Evolutionary conservation across 345 rosid species (phyloP), one percentile per base, ranked within the genome.

Genomic region (Clarkia xantiana): DNA sequence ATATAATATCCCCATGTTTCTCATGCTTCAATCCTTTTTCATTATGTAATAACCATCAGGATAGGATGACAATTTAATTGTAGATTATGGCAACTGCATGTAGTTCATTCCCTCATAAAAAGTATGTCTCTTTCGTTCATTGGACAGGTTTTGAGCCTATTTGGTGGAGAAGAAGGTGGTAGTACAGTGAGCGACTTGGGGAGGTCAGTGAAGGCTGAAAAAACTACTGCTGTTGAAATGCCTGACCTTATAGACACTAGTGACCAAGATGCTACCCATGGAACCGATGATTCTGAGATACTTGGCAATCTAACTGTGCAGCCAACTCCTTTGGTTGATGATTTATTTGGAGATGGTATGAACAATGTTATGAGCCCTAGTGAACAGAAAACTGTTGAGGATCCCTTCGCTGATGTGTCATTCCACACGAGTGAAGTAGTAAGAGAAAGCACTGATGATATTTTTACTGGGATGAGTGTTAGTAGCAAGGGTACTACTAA

Each of bases 371-470:
- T 49, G 48, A 67, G 69, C 57, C 51, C 50, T 55, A 67, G 53
- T 3, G 71, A 79, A 44, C 68, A 51, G 58, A 71, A 78, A 62
- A 64, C 55, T 51, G 83, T 72, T 34, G 86, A 82, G 25, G 95
- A 82, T 48, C 96, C 94, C 39, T 87, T 91, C 72, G 87, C 84
- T 47, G 95, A 73, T 61, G 95, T 91, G 49, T 82, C 86, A 46
- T 91, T 91, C 70, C 90, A 76, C 66, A 48, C 73, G 11, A 14
- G 18, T 18, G 80, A 78, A 20, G 70, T 60, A 61, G 71, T 49
- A 60, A 65, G 65, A 63, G 80, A 68, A 45, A 68, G 8, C 19
- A 47, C 49, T 18, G 78, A 77, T 17, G 87, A 80, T 63, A 68
- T 89, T 47, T 85, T 85, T 72, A 71, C 87, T 47, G 94, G 95